Conservation (phyloP, 2,329 filamentous ascomycete genomes). For the Akanthomyces muscarius region DNA sequence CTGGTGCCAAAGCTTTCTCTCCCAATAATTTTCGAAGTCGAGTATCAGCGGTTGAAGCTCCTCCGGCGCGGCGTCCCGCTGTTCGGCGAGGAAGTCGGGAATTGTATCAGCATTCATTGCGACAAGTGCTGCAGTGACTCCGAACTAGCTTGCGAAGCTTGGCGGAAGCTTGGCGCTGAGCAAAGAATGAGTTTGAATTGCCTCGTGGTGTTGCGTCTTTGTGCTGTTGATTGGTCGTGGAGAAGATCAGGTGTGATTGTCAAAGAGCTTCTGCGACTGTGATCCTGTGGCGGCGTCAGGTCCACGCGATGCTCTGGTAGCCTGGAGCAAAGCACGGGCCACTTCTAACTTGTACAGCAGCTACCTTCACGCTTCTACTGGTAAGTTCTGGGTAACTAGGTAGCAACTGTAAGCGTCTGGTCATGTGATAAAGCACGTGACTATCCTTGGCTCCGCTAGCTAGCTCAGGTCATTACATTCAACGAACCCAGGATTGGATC, state of each 20-base stretch:
- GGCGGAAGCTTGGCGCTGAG: neutral
- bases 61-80: constrained; percentile 82
- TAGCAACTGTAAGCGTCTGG: too few species aligned
- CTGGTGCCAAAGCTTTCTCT: constrained; percentile 98
- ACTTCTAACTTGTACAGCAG: neutral
- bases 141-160: neutral
- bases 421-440: constrained; percentile 8
- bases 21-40: constrained; percentile 94
- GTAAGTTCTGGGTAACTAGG: neutral
- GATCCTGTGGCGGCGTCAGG: neutral
- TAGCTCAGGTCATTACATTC: constrained; percentile 6
- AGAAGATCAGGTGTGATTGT: neutral
- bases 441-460: neutral
- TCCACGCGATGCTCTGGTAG: constrained; percentile 9
- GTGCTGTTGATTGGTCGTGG: neutral
- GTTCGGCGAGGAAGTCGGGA: constrained; percentile 84
- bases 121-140: neutral
- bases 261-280: neutral
- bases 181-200: neutral
- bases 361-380: neutral
- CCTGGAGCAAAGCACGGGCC: constrained; percentile 4
- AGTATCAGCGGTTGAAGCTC: constrained; percentile 86
- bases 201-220: neutral
- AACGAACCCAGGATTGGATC: neutral
- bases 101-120: constrained; percentile 83